Evolutionary conservation across 2,329 filamentous ascomycete genomes (phyloP).

Genomic region (Dendrostoma leiphaemia): DNA sequence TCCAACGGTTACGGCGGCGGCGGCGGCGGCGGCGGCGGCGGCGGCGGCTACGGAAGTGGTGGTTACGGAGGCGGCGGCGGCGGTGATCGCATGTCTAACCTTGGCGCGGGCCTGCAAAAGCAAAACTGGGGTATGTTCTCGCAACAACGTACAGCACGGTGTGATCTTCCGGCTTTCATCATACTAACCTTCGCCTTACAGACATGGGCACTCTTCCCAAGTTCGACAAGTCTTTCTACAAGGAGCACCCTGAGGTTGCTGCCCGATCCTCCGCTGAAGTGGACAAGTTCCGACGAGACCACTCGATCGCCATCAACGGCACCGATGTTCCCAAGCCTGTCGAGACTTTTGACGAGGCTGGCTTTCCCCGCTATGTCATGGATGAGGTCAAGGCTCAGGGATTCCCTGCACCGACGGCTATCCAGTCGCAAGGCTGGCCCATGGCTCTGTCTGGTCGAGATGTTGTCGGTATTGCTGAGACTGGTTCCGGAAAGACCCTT

Average conservation of each 20-base stretch:
- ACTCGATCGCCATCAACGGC: conserved; percentile 82
- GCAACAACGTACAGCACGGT: not conserved
- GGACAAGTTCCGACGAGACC: conserved; percentile 80
- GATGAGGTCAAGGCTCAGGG: conserved; percentile 98
- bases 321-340: conserved; percentile 86
- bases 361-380: conserved; percentile 96
- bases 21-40: conserved; percentile 36
- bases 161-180: conserved; percentile 25
- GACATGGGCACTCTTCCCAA: conserved; percentile 80
- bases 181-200: conserved; percentile 37
- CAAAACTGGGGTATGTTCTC: conserved; percentile 77
- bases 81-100: conserved; percentile 90
- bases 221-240: conserved; percentile 99
- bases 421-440: conserved; percentile 98
- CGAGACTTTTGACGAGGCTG: conserved; percentile 95
- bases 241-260: conserved; percentile 81
- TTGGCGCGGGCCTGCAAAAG: conserved; percentile 82
- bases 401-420: conserved; percentile 88
- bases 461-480: conserved; percentile 98
- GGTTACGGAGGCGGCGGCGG: conserved; percentile 55
- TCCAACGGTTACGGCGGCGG: conserved; percentile 50
- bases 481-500: conserved; percentile 97
- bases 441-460: conserved; percentile 98
- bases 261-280: conserved; percentile 76
- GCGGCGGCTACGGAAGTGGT: conserved; percentile 35